Evolutionary conservation across 2,329 filamentous ascomycete genomes (phyloP), one percentile per base, ranked within the genome.

Genomic region (Ciborinia camelliae): DNA sequence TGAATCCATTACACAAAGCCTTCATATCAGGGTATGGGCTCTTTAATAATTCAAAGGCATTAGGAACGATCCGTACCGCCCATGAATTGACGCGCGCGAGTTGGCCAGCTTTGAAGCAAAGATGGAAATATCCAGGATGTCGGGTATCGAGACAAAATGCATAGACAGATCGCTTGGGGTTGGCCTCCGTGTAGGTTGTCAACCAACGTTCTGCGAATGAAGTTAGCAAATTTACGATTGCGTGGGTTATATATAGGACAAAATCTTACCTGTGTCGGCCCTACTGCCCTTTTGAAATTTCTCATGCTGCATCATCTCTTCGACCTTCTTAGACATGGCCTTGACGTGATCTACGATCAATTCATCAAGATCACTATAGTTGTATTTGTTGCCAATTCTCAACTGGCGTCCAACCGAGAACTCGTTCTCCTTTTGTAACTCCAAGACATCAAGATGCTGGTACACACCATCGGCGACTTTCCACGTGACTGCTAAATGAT

Each of bases 401-500:
- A 99, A 83, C 50, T 89, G 88, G 71, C 89, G 89, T 68, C 95
- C 95, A 4, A 98, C 89, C 0, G 92, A 93, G 76, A 97, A 98
- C 76, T 98, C 94, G 68, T 92, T 98, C 68, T 97, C 92, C 79
- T 99, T 99, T 77, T 96, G 91, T 74, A 99, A 83, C 79, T 99
- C 95, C 47, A 99, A 84, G 41, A 99, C 94, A 77, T 99, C 95
- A 69, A 99, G 91, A 77, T 99, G 95, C 78, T 99, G 93, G 76
- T 93, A 99, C n/a, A 98, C 88, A 66, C 90, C 90, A 75, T 98
- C 92, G 1, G 92, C 90, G 18, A 99, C 93, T 81, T 99, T 99
- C 95, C 95, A 99, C 0, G 95, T 99, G 54, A 99, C 87, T 9
- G 94, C 92, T 63, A 99, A 82, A 79, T 99, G 95, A 76, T 99